Evolutionary conservation across 73 alveolate species (phyloP), one percentile per base, ranked within the genome.

Genomic region (Blepharisma japonicum): DNA sequence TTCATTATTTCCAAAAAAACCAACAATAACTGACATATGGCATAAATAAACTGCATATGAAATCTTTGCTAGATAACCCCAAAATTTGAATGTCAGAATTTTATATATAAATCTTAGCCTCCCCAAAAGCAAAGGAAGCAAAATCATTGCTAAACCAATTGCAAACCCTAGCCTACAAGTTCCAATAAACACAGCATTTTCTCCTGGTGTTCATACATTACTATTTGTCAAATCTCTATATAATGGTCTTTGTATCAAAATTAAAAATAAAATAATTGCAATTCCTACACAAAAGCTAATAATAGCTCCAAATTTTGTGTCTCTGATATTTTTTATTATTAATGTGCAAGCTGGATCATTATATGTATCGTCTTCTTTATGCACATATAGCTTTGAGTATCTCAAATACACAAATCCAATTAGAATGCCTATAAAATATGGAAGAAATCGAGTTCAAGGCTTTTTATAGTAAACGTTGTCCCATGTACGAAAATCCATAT

Each of bases 381-480:
- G 0, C n/a, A 14, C 67, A 14, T 53, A 14, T 53, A 53, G 23
- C 4, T 53, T 53, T 38, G 11, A 38, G 38, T 55, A 38, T 9
- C 68, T 77, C 32, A 51, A 80, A 72, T 49, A 49, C 55, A 55
- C 27, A 8, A 70, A 56, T 8, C 82, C 87, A 0, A 71, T 39
- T 18, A 54, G 0, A 4, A 45, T 3, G 6, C 87, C 87, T 6
- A 68, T 45, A 6, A 70, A 6, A 67, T 80, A 80, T 18, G 71
- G 81, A 46, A 77, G 81, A 6, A 46, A 42, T 42, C 87, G 61
- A 6, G 81, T 49, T 50, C 70, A 80, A 39, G 87, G 87, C 77
- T 80, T 45, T 6, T 48, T 11, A 23, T 80, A 80, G 5, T 68
- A 27, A 25, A 68, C 6, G 38, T 25, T 14, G 45, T n/a, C 39